These are phyloP conservation scores for Pythium dissotocum DNA, from an alignment of 352 stramenopile genomes.

Conservation along the genomic window DNA sequence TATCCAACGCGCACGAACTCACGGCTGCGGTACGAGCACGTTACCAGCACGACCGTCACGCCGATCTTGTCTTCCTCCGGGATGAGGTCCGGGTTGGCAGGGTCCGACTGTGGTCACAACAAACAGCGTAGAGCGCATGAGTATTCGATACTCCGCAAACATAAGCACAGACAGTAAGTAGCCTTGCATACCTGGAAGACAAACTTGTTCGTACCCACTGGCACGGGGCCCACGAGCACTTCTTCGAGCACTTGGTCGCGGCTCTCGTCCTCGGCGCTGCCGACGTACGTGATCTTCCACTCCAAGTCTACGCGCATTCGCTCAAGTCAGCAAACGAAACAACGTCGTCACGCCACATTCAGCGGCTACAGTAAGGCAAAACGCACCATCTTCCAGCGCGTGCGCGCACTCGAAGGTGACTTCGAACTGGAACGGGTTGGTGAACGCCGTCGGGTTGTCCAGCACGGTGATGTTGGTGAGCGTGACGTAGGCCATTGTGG, in stretches of 20 bases:
- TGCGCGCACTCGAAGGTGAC: constrained; percentile 99
- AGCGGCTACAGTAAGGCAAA: not conserved
- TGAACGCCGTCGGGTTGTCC: constrained; percentile 97
- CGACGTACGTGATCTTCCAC: constrained; percentile 99
- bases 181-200: constrained; percentile 78
- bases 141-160: not conserved
- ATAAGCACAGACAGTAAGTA: not conserved
- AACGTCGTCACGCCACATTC: not conserved
- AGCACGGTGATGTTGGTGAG: constrained; percentile 96
- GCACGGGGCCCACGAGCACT: constrained; percentile 97
- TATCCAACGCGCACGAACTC: constrained; percentile 97
- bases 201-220: constrained; percentile 99
- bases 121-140: not conserved
- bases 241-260: constrained; percentile 98
- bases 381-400: constrained; percentile 92
- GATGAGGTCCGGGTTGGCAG: constrained; percentile 92
- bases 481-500: constrained; percentile 83
- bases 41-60: constrained; percentile 98
- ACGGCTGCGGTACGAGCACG: constrained; percentile 96
- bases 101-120: constrained; percentile 78
- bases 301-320: constrained; percentile 89
- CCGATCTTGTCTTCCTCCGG: constrained; percentile 97
- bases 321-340: constrained; percentile 1
- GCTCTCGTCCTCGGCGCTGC: constrained; percentile 93
- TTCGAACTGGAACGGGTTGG: constrained; percentile 99